Base-by-base conservation (phyloP, 2,329 filamentous ascomycete genomes). In the Alternaria gaisen region DNA sequence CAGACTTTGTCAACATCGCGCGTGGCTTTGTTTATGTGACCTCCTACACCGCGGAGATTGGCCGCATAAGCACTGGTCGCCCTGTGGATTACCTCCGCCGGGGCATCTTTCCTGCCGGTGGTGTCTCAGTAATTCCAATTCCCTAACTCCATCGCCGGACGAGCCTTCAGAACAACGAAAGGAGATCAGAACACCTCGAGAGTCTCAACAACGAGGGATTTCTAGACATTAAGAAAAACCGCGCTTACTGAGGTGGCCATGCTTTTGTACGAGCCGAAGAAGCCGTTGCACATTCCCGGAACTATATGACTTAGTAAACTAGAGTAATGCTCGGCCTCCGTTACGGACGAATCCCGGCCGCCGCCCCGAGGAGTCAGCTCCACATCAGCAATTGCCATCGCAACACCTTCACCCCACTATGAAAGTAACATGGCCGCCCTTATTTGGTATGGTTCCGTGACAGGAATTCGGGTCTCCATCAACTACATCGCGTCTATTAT, bases 341-440 rank as follows among this genome's bases (percentile, higher is more conserved):
- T 43, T 64, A 60, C 74, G 74, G 74, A 70, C 73, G 70, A 75
- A 71, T 62, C 53, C 63, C 71, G 72, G 67, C 69, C 72, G 72
- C 72, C 70, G 58, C 26, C 12, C 32, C 5, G 51, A 65, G 54
- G 54, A 61, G 51, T 54, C 58, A 65, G 62, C 61, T 64, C 65
- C 65, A 65, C 58, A 67, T 53, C 56, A 67, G 63, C 67, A 66
- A 62, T 73, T 65, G 69, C 69, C 68, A 65, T 73, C 67, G 58
- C 65, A 64, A 68, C 65, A 62, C 56, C 57, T 62, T 54, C 68
- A 63, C 69, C 70, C 70, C 69, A 61, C 71, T 75, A 77, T 77
- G 73, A 76, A 75, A 75, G 70, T 64, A 65, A 42, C 51, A 66
- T 69, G 60, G 57, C 63, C 63, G 64, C 72, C 69, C 52, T 46